Conservation (phyloP, 108 stramenopile genomes). For the Schizochytrium sp. region DNA sequence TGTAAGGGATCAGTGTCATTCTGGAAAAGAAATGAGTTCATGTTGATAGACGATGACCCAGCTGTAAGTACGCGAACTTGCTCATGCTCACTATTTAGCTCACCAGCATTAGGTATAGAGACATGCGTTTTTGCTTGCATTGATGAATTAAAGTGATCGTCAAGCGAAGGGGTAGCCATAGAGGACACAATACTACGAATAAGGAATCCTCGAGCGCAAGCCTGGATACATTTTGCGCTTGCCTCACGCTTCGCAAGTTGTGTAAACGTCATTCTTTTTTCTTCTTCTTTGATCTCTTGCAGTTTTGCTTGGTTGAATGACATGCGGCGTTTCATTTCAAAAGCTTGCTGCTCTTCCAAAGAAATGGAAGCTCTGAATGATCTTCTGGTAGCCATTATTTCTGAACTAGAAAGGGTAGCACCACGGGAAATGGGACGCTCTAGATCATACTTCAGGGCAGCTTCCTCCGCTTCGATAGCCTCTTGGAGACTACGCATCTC, state of each 20-base stretch:
- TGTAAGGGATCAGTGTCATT: too few species aligned
- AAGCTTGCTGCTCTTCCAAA: not conserved
- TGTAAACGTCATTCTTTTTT: not conserved
- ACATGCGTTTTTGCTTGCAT: not conserved
- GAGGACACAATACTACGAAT: conserved; percentile 24
- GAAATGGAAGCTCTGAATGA: too few species aligned
- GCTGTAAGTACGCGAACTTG: too few species aligned
- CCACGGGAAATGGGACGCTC: too few species aligned
- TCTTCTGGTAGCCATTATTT: too few species aligned
- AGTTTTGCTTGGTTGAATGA: not conserved
- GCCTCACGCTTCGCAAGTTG: not conserved
- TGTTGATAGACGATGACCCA: too few species aligned
- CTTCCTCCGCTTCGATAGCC: too few species aligned
- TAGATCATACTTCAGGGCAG: too few species aligned
- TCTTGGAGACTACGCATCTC: too few species aligned
- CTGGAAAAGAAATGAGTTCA: too few species aligned
- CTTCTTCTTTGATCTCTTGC: not conserved
- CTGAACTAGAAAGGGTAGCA: too few species aligned
- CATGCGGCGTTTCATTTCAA: not conserved
- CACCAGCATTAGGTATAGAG: not conserved
- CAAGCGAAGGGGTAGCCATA: not conserved
- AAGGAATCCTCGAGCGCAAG: not conserved
- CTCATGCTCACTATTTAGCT: not conserved
- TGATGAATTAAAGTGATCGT: not conserved
- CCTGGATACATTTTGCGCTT: conserved; percentile 17